Conservation (phyloP, 345 rosid genomes). For the Cardamine chenopodiifolia region DNA sequence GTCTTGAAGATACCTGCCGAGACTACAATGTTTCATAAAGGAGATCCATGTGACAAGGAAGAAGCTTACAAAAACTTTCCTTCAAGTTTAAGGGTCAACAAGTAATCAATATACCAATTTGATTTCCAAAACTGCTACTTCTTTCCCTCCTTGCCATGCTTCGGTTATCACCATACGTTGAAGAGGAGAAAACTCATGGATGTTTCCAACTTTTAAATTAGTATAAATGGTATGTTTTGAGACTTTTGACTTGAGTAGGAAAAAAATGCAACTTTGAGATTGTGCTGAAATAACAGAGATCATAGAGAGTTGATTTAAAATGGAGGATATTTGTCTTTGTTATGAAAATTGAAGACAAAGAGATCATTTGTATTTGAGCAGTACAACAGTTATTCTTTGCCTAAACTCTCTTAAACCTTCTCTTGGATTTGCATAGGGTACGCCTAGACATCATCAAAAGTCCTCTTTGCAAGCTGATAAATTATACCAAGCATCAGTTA, state of each 20-base stretch:
- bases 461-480: constrained; percentile 53
- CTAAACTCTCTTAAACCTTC: constrained; percentile 32
- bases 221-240: background rate
- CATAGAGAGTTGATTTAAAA: constrained; percentile 5
- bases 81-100: background rate
- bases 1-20: background rate
- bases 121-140: background rate
- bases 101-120: background rate
- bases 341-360: constrained; percentile 27
- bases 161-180: background rate
- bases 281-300: background rate
- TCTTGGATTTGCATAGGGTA: constrained; percentile 19
- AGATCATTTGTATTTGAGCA: constrained; percentile 29
- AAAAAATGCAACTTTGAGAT: background rate
- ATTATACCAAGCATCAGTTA: constrained; percentile 42
- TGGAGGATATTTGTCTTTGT: constrained; percentile 10
- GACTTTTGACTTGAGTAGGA: background rate
- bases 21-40: background rate
- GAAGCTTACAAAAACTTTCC: background rate
- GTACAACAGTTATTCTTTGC: constrained; percentile 27
- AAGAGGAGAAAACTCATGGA: background rate
- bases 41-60: background rate
- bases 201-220: background rate
- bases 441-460: constrained; percentile 48
- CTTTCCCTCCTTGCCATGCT: background rate